Percentiles rank a stretch among this genome's conserved stretches.
Conservation (phyloP, 768 basidiomycete genomes). For the Psilocybe cyanescens region DNA sequence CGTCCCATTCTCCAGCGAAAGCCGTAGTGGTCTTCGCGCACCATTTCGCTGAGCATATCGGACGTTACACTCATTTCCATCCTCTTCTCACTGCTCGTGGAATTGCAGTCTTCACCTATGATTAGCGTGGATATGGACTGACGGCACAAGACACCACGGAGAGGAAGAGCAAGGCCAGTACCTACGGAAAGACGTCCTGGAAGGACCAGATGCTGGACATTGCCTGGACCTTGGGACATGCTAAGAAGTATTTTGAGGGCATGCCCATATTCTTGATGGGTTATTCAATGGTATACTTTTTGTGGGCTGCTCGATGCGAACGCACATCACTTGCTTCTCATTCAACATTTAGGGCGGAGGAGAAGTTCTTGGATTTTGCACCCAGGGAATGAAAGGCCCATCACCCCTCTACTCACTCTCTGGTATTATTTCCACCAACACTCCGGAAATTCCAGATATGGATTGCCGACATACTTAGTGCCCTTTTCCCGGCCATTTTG, state of each 20-base stretch:
- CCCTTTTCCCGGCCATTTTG: conserved; percentile 41
- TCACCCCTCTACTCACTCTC: conserved; percentile 37
- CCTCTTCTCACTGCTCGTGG: conserved; percentile 51
- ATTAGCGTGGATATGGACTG: conserved; percentile 81
- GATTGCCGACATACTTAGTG: conserved; percentile 52
- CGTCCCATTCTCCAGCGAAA: conserved; percentile 29
- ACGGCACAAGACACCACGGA: conserved; percentile 64
- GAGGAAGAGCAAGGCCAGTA: conserved; percentile 54
- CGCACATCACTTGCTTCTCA: too few species aligned
- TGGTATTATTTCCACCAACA: conserved; percentile 73
- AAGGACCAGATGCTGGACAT: conserved; percentile 68
- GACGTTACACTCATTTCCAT: conserved; percentile 71
- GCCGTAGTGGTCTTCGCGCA: conserved; percentile 73
- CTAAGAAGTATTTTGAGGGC: conserved; percentile 45
- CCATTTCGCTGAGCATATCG: conserved; percentile 78
- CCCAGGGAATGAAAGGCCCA: conserved; percentile 34
- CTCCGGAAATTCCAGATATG: conserved; percentile 54
- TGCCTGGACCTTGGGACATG: conserved; percentile 65
- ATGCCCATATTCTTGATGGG: conserved; percentile 74
- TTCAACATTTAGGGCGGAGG: conserved; percentile 58
- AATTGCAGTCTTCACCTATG: conserved; percentile 72
- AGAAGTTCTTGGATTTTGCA: conserved; percentile 61
- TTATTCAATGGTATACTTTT: conserved; percentile 67
- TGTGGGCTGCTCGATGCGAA: too few species aligned
- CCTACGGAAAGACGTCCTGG: conserved; percentile 69